phyloP scores from a whole-genome alignment of 2,329 filamentous ascomycete genomes.

The Trichoderma arundinaceum region DNA sequence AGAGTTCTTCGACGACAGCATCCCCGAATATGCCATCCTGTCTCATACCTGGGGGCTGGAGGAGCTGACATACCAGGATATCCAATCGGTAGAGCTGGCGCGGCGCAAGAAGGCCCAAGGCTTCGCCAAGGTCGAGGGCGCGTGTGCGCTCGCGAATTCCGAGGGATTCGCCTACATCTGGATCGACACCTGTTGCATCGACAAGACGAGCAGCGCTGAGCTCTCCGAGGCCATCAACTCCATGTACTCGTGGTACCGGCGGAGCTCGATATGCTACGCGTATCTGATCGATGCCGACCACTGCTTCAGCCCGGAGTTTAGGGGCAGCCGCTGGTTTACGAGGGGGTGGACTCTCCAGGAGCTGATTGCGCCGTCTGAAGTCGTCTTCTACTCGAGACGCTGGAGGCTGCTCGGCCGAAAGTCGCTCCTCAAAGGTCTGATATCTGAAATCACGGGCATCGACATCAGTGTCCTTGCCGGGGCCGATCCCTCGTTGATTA shows the following conservation, averaged over 20 bases:
- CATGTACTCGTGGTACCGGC: conserved; percentile 15
- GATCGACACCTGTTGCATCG: conserved; percentile 13
- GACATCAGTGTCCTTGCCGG: conserved; percentile 8
- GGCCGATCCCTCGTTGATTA: not conserved
- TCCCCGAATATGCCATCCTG: conserved; percentile 24
- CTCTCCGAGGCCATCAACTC: conserved; percentile 12
- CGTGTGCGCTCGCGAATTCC: not conserved
- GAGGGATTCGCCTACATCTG: conserved; percentile 5
- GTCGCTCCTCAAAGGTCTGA: not conserved
- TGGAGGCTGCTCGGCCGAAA: conserved; percentile 5
- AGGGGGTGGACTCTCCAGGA: conserved; percentile 7
- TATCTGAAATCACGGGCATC: conserved; percentile 17
- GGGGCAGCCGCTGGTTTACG: not conserved
- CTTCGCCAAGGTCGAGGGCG: conserved; percentile 5
- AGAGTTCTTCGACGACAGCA: conserved; percentile 7
- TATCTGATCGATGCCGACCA: conserved; percentile 5
- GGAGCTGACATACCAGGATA: conserved; percentile 7
- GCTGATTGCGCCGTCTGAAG: not conserved
- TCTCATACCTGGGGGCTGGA: conserved; percentile 11
- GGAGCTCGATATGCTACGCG: conserved; percentile 5
- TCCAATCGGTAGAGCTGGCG: not conserved
- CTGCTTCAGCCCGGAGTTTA: too few relatives aligned
- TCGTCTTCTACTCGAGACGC: conserved; percentile 1
- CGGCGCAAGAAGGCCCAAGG: not conserved
- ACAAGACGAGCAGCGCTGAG: conserved; percentile 6